Base-by-base conservation (phyloP, 2,329 filamentous ascomycete species). In the Alternaria longipes region DNA sequence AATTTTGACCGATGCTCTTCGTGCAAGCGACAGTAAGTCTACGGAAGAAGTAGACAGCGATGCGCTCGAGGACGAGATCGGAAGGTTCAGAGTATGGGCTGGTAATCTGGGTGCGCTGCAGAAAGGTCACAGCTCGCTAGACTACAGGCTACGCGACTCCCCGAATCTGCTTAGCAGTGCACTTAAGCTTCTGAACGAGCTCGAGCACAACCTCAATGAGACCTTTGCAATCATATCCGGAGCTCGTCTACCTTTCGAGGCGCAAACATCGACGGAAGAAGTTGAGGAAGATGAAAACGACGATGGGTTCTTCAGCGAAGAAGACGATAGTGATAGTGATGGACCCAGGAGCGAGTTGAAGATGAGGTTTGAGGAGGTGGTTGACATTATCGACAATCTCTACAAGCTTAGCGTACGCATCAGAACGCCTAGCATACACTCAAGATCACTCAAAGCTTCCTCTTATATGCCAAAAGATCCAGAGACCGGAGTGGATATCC, bases 361-460 rank as follows among this genome's bases (percentile, higher is more conserved):
- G 8, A 75, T 78, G 69, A 73, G 77, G n/a, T 76, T 77, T 51
- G 62, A 62, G 26, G 77, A 79, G 14, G 58, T 78, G n/a, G 58
- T 76, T 4, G 77, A 79, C 45, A 78, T 79, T 8, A 68, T 79
- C 46, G 72, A 79, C 60, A 77, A 78, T 34, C 67, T 79, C 3
- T 79, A 79, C 62, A 78, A 76, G 47, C 67, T 79, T 4, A 77
- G 75, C 42, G 74, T 79, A 11, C 72, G 77, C 24, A 79, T 79
- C 49, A 69, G 77, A 45, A 72, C 70, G 7, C 76, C 77, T 0
- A 77, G 73, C 2, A 64, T 79, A 34, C 69, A 71, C 22, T 74
- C 70, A 18, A 73, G 76, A 34, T 77, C 76, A 14, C 66, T 78
- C 12, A 78, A 73, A 59, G 77, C 76, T 16, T 70, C 76, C 11